Evolutionary conservation across 768 basidiomycete genomes (phyloP).

Genomic region (Cyclocybe cylindracea): DNA sequence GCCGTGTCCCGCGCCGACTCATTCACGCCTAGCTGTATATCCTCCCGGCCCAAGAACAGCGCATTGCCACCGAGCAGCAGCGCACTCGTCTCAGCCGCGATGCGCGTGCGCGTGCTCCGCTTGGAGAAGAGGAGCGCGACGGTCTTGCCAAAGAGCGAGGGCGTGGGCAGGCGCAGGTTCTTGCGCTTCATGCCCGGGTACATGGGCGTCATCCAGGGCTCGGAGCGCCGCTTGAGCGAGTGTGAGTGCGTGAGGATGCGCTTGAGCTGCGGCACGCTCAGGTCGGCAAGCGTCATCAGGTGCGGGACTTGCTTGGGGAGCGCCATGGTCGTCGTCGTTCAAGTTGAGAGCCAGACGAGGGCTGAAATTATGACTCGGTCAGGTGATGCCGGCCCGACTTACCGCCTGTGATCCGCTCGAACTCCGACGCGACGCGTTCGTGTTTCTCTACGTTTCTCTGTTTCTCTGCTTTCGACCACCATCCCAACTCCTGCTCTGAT

Average conservation of each 20-base stretch:
- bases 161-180: constrained; percentile 61
- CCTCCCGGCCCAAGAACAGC: constrained; percentile 85
- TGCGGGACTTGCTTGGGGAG: constrained; percentile 50
- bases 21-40: constrained; percentile 96
- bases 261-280: constrained; percentile 72
- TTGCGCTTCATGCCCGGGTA: constrained; percentile 29
- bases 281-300: constrained; percentile 88
- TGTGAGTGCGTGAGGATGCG: constrained; percentile 66
- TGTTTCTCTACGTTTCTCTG: no score
- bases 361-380: no score
- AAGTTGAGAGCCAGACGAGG: no score
- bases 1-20: constrained; percentile 85
- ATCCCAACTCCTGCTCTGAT: no score
- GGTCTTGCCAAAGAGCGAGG: constrained; percentile 78
- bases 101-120: constrained; percentile 88
- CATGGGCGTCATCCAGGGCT: constrained; percentile 70
- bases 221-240: constrained; percentile 58
- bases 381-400: no score
- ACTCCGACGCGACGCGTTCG: no score
- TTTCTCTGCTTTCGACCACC: no score
- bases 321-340: constrained; percentile 14
- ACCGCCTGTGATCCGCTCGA: no score
- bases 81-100: constrained; percentile 85
- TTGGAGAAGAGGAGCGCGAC: constrained; percentile 93
- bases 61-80: constrained; percentile 83